Evolutionary conservation across 169 alveolate genomes (phyloP), one percentile per base, ranked within the genome.

Genomic region (Babesia sp.): DNA sequence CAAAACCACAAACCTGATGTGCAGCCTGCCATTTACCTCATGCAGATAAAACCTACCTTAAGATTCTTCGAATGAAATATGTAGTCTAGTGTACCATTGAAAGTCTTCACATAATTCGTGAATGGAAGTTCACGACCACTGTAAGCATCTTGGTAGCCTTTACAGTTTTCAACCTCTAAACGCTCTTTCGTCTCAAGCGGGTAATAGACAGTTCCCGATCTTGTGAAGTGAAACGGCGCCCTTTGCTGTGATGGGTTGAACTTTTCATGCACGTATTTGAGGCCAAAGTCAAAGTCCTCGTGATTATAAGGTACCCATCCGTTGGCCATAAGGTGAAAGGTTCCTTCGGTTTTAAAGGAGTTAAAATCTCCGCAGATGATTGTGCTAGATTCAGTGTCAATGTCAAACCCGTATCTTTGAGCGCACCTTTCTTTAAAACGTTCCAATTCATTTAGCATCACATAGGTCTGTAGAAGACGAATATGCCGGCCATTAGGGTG

Each of bases 321-420:
- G 7, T 71, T 41, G 20, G 22, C 53, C 36, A 80, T 45, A n/a
- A 80, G 61, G 48, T 68, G 69, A 54, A 45, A 54, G 44, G 66
- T 42, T 11, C 76, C 63, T 31, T 80, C 88, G 12, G 37, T 41
- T 16, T 36, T 78, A 33, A 71, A 63, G 31, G 88, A 70, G 54
- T 80, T 80, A 31, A 80, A 80, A 50, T 80, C 88, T 12, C 88
- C 88, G 29, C 84, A 70, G 34, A 80, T 71, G 9, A 80, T 33
- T 6, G 83, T 80, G 51, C 42, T 42, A 16, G 83, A 63, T n/a
- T 69, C 71, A 1, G 53, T 0, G 22, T 48, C 61, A 3, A 70
- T 14, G 44, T 69, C 76, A 39, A 80, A 71, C 0, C 73, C 67
- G 41, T 71, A 45, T 45, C 64, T 71, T 5, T 41, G 34, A 7